These are phyloP conservation scores for Trametes villosa DNA, from an alignment of 768 basidiomycete species.

Conservation along the genomic window DNA sequence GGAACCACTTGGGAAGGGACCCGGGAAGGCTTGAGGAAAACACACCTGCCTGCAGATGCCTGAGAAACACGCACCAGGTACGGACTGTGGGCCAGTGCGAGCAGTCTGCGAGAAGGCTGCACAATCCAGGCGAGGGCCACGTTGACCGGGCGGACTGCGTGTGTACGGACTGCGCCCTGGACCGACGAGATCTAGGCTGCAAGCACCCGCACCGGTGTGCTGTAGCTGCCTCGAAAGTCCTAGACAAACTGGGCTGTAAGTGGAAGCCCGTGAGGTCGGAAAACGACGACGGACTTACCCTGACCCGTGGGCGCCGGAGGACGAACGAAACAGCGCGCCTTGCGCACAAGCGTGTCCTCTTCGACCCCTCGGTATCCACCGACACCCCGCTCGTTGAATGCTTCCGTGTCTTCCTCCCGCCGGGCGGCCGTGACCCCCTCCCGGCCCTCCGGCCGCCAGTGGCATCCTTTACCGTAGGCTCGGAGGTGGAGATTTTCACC, in stretches of 20 bases:
- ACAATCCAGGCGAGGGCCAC: background rate
- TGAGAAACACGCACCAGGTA: background rate
- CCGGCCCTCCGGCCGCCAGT: too few species aligned
- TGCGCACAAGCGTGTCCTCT: too few species aligned
- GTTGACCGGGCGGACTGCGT: background rate
- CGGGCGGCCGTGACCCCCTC: too few species aligned
- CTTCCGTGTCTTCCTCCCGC: too few species aligned
- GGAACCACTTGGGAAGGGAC: background rate
- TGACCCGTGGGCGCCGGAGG: too few species aligned
- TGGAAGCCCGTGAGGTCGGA: background rate
- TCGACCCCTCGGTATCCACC: too few species aligned
- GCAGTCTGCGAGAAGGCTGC: background rate
- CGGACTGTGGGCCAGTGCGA: background rate
- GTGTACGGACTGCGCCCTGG: background rate
- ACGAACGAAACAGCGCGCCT: too few species aligned
- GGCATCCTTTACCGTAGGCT: too few species aligned
- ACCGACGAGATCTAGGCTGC: background rate
- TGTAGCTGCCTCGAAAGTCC: background rate
- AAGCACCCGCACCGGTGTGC: background rate
- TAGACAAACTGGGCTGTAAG: background rate
- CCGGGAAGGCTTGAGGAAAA: too few species aligned
- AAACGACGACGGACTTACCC: too few species aligned
- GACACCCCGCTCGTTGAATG: too few species aligned
- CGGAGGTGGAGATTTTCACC: background rate
- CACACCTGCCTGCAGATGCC: too few species aligned